Conservation (phyloP, 345 rosid species). For the Camelina neglecta region DNA sequence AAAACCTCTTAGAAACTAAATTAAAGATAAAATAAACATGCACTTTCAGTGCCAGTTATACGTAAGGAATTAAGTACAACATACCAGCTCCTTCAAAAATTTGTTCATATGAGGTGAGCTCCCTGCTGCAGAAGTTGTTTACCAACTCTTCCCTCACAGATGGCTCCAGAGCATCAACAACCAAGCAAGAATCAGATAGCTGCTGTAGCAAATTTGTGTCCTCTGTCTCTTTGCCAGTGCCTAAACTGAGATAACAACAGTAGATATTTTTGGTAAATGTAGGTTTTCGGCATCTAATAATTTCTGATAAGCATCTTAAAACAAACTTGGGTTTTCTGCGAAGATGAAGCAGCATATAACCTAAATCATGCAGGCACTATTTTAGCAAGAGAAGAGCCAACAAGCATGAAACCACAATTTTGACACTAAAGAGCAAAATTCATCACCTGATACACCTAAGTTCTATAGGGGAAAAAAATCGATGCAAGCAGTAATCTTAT, state of each 20-base stretch:
- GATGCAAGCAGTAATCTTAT: slow-evolving; percentile 14
- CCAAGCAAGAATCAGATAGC: slow-evolving; percentile 94
- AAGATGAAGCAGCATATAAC: slow-evolving; percentile 18
- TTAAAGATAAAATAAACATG: slow-evolving; percentile 16
- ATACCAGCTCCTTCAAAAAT: slow-evolving; percentile 99
- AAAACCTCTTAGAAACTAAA: slow-evolving; percentile 16
- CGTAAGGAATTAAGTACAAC: slow-evolving; percentile 41
- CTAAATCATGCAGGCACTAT: slow-evolving; percentile 4
- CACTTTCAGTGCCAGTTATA: slow-evolving; percentile 22
- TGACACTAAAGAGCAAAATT: slow-evolving; percentile 3
- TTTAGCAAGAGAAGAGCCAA: slow-evolving; percentile 13
- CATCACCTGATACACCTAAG: not conserved
- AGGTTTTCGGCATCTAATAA: not conserved
- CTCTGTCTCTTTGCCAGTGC: slow-evolving; percentile 96
- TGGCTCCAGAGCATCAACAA: slow-evolving; percentile 97
- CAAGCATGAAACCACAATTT: slow-evolving; percentile 19
- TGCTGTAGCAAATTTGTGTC: slow-evolving; percentile 86
- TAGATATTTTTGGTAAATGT: slow-evolving; percentile 9
- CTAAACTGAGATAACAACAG: slow-evolving; percentile 73
- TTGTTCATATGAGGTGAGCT: slow-evolving; percentile 97
- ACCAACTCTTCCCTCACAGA: slow-evolving; percentile 99
- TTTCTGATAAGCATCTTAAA: not conserved
- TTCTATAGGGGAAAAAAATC: not conserved
- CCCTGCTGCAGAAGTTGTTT: slow-evolving; percentile 95
- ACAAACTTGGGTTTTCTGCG: not conserved